phyloP scores from a whole-genome alignment of 2,329 filamentous ascomycete genomes.

The Lizonia empirigonia region DNA sequence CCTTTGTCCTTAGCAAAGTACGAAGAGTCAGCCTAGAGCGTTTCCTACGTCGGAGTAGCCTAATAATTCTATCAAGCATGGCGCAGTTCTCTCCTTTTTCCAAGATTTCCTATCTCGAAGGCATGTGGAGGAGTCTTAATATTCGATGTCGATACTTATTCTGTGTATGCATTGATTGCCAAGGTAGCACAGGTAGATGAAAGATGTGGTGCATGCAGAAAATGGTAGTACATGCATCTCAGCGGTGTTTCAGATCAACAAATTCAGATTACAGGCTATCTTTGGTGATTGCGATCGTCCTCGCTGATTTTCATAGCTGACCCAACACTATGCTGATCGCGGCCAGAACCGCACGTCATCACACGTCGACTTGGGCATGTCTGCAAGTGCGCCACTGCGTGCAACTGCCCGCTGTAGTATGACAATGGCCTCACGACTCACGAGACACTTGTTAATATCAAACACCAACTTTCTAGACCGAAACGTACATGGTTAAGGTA shows the following conservation, averaged over 20 bases:
- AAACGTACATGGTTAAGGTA: too few species aligned
- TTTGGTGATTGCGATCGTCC: neutral
- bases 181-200: neutral
- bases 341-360: neutral
- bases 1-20: constrained; percentile 17
- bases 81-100: constrained; percentile 15
- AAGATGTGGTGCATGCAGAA: neutral
- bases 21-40: constrained; percentile 9
- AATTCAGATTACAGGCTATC: neutral
- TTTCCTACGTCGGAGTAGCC: constrained; percentile 20
- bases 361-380: neutral
- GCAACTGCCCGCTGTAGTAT: neutral
- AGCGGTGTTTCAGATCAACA: neutral
- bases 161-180: constrained; percentile 24
- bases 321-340: neutral
- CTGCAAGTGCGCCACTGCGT: neutral
- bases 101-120: constrained; percentile 6
- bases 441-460: too few species aligned
- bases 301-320: neutral
- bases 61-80: constrained; percentile 25
- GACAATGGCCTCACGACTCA: too few species aligned
- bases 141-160: constrained; percentile 34
- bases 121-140: constrained; percentile 22
- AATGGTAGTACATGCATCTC: neutral
- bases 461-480: too few species aligned